phyloP scores from a whole-genome alignment of 495 filamentous ascomycete species.

The Penicillium atrosanguineum region DNA sequence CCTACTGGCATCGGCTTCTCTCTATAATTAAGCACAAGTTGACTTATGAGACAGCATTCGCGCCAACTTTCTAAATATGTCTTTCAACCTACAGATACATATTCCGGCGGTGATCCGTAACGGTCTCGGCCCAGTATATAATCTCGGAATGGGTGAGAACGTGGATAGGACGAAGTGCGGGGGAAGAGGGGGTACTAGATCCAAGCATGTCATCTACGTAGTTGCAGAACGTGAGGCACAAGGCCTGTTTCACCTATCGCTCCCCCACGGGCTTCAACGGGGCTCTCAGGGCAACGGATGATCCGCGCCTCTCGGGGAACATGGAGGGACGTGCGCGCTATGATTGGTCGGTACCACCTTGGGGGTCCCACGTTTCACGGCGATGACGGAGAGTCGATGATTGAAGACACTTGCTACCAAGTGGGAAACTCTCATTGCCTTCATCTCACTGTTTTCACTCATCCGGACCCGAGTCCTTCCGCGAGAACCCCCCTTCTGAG shows the following conservation, averaged over 20 bases:
- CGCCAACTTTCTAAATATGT: too few relatives aligned
- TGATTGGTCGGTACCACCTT: conserved; percentile 30
- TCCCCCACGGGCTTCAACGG: conserved; percentile 1
- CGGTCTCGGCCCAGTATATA: too few relatives aligned
- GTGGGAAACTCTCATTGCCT: background rate
- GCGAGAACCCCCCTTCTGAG: background rate
- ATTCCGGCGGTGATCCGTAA: too few relatives aligned
- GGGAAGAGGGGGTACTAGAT: conserved; percentile 2
- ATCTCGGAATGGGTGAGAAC: background rate
- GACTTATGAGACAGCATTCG: too few relatives aligned
- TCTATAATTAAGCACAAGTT: too few relatives aligned
- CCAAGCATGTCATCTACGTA: conserved; percentile 2
- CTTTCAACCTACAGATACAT: too few relatives aligned
- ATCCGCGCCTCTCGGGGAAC: conserved; percentile 32
- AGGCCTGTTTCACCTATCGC: conserved; percentile 1
- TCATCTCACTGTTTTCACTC: background rate
- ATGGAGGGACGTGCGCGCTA: conserved; percentile 39
- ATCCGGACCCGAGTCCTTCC: conserved; percentile 1
- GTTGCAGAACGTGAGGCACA: background rate
- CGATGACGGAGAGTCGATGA: conserved; percentile 12
- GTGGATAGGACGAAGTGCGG: background rate
- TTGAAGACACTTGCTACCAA: conserved; percentile 2
- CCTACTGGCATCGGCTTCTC: too few relatives aligned
- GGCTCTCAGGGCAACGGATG: conserved; percentile 1
- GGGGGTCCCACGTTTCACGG: conserved; percentile 11